Conservation (phyloP, 306 rosid species). For the Glycyrrhiza uralensis region DNA sequence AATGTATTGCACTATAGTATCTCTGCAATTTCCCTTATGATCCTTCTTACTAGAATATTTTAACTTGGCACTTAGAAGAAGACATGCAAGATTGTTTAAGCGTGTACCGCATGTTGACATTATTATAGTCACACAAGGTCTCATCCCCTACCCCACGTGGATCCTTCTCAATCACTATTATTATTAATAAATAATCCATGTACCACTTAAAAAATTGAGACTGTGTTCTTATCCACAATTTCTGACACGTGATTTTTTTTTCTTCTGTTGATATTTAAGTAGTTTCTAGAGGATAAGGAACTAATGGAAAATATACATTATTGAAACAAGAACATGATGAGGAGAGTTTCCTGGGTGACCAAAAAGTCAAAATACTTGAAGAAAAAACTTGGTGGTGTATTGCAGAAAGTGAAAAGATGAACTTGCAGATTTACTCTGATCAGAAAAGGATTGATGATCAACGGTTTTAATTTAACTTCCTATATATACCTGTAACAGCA, state of each 20-base stretch:
- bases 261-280: background rate
- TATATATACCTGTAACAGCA: background rate
- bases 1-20: background rate
- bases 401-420: background rate
- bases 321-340: background rate
- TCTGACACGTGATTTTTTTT: conserved; percentile 14
- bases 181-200: background rate
- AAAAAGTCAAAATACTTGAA: background rate
- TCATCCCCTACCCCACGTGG: background rate
- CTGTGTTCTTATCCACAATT: background rate
- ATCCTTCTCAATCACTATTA: background rate
- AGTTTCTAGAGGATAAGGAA: conserved; percentile 4
- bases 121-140: background rate
- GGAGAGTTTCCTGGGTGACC: background rate
- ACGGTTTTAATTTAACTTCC: background rate
- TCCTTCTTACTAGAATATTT: background rate
- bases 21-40: background rate
- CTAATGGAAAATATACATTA: background rate
- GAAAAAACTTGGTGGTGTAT: background rate
- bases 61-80: background rate
- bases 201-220: background rate
- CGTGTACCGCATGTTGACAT: background rate
- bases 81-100: background rate
- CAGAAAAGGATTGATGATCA: background rate
- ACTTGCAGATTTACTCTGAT: background rate